Evolutionary conservation across 768 basidiomycete species (phyloP).

Genomic region (Trametes elegans): DNA sequence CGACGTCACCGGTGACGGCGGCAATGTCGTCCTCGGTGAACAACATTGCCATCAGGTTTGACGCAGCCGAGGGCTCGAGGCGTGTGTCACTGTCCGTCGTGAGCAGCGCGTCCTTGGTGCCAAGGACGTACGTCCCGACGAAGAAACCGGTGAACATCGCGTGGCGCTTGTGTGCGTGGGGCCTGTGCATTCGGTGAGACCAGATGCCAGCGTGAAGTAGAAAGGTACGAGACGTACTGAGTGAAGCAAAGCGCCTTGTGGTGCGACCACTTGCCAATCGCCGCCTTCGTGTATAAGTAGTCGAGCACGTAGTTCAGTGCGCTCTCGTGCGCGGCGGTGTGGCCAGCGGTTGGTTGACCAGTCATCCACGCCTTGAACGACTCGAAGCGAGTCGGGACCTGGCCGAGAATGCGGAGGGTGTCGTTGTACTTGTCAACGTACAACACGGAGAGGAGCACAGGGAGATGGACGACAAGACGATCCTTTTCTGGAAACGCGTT

Average conservation of each 20-base stretch:
- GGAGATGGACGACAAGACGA: slow-evolving; percentile 17
- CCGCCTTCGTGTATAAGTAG: slow-evolving; percentile 14
- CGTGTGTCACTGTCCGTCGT: slow-evolving; percentile 25
- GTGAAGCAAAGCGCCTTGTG: slow-evolving; percentile 24
- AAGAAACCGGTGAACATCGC: slow-evolving; percentile 27
- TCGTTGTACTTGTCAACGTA: slow-evolving; percentile 21
- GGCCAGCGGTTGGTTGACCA: slow-evolving; percentile 8
- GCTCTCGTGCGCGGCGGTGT: slow-evolving; percentile 16
- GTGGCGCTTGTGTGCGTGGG: slow-evolving; percentile 24
- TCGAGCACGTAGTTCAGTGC: slow-evolving; percentile 17
- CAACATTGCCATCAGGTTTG: slow-evolving; percentile 21
- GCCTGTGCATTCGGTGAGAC: no score
- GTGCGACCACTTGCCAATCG: slow-evolving; percentile 12
- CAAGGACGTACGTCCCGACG: slow-evolving; percentile 21
- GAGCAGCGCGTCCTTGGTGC: slow-evolving; percentile 24
- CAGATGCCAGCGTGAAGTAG: not conserved
- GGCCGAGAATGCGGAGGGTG: slow-evolving; percentile 2
- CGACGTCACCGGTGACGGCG: slow-evolving; percentile 25
- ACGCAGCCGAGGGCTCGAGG: slow-evolving; percentile 14
- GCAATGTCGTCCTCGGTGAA: slow-evolving; percentile 16
- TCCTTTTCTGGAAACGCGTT: slow-evolving; percentile 19
- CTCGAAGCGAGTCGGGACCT: slow-evolving; percentile 6
- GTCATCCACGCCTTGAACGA: slow-evolving; percentile 20
- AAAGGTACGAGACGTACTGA: slow-evolving; percentile 5
- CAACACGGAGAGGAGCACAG: slow-evolving; percentile 20